Conservation (phyloP, 1,139 yeast genomes). For the Nakaseomyces kungkrabaensis region DNA sequence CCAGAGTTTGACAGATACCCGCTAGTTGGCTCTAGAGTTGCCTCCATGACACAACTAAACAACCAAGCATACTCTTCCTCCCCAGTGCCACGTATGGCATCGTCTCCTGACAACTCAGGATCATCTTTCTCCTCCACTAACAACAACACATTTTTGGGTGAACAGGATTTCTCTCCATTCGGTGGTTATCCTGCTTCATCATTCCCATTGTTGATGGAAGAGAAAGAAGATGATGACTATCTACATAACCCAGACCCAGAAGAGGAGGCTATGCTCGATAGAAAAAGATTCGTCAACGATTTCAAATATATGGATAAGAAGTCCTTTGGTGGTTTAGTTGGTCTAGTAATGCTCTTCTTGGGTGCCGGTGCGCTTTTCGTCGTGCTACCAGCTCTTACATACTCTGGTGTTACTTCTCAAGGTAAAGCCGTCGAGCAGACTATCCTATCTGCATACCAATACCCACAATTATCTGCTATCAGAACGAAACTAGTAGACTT, state of each 20-base stretch:
- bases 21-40: slow-evolving; percentile 42
- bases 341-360: slow-evolving; percentile 45
- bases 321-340: slow-evolving; percentile 48
- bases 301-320: slow-evolving; percentile 49
- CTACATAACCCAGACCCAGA: slow-evolving; percentile 89
- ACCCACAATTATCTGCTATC: slow-evolving; percentile 51
- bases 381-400: slow-evolving; percentile 63
- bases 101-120: slow-evolving; percentile 8
- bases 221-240: slow-evolving; percentile 85
- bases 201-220: slow-evolving; percentile 78
- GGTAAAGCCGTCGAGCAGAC: slow-evolving; percentile 23
- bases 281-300: slow-evolving; percentile 48
- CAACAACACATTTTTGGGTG: slow-evolving; percentile 29
- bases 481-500: slow-evolving; percentile 59
- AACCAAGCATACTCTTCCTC: slow-evolving; percentile 3
- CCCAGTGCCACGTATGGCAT: slow-evolving; percentile 2
- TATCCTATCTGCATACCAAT: slow-evolving; percentile 44
- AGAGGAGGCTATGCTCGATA: slow-evolving; percentile 69
- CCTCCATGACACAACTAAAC: slow-evolving; percentile 31
- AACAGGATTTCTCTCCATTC: slow-evolving; percentile 61
- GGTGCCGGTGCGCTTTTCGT: slow-evolving; percentile 58
- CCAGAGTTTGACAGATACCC: slow-evolving; percentile 54
- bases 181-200: slow-evolving; percentile 90
- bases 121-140: slow-evolving; percentile 22
- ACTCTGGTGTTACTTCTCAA: slow-evolving; percentile 46